phyloP scores from a whole-genome alignment of 345 rosid species.

The Syzygium jambos region DNA sequence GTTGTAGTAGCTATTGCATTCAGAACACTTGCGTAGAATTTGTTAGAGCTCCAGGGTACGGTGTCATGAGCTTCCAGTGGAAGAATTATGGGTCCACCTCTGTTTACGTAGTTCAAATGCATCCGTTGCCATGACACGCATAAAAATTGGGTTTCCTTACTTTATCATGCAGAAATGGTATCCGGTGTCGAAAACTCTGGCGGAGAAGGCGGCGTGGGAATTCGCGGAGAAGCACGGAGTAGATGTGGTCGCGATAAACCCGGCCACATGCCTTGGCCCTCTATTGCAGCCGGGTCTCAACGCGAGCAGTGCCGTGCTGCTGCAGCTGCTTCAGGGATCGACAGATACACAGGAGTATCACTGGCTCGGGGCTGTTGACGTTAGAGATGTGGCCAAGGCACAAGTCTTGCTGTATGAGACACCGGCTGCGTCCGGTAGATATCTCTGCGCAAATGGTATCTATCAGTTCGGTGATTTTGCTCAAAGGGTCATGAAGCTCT shows the following conservation, averaged over 20 bases:
- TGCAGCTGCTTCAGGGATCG: conserved; percentile 59
- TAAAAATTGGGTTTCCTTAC: not conserved
- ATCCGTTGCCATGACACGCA: not conserved
- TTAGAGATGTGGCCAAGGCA: conserved; percentile 63
- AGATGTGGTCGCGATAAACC: conserved; percentile 67
- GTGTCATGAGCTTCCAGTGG: not conserved
- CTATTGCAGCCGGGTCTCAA: conserved; percentile 62
- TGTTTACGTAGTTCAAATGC: not conserved
- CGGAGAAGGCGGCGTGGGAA: conserved; percentile 80
- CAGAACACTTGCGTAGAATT: not conserved
- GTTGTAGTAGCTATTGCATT: not conserved
- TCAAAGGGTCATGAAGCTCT: conserved; percentile 45
- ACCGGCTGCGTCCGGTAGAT: conserved; percentile 59
- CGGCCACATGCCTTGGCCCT: conserved; percentile 70
- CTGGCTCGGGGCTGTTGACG: conserved; percentile 81
- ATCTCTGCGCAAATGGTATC: conserved; percentile 71
- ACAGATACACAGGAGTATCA: conserved; percentile 54
- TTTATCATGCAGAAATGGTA: conserved; percentile 54
- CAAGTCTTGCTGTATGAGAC: conserved; percentile 53
- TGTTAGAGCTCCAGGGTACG: not conserved
- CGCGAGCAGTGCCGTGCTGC: conserved; percentile 67
- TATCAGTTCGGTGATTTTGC: conserved; percentile 71
- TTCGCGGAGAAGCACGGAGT: conserved; percentile 49
- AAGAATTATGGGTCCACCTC: not conserved
- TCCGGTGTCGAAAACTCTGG: conserved; percentile 69